Evolutionary conservation across 345 rosid species (phyloP).

Genomic region (Corchorus capsularis): DNA sequence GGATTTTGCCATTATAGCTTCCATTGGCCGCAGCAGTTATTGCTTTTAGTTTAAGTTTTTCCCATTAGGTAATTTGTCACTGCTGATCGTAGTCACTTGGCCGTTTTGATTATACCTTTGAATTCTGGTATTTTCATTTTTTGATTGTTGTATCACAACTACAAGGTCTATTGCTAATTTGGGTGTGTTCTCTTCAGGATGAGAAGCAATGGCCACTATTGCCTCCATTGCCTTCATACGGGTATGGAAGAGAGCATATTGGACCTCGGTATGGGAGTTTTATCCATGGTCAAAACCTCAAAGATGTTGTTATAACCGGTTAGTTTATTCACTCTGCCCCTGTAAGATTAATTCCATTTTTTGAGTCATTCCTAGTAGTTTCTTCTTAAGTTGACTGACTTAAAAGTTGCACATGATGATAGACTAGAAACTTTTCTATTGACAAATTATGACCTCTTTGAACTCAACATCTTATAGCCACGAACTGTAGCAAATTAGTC

Average conservation of each 20-base stretch:
- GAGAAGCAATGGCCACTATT: conserved; percentile 62
- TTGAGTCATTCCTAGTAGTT: neutral
- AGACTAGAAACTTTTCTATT: neutral
- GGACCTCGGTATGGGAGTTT: conserved; percentile 81
- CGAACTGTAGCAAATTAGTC: neutral
- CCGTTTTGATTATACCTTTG: neutral
- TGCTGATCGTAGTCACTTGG: neutral
- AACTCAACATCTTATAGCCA: neutral
- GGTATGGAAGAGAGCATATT: conserved; percentile 64
- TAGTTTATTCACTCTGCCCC: conserved; percentile 13
- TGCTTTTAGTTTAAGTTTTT: neutral
- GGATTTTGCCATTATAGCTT: neutral
- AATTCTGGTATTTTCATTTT: neutral
- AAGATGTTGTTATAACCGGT: conserved; percentile 69
- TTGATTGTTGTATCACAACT: neutral
- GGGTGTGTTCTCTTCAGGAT: conserved; percentile 36
- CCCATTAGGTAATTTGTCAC: neutral
- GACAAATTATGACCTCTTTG: neutral
- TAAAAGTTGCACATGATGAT: neutral
- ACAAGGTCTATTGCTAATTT: neutral
- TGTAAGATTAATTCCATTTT: neutral
- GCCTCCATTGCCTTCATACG: conserved; percentile 77
- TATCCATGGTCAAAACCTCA: conserved; percentile 72
- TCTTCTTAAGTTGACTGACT: neutral
- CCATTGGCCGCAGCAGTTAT: neutral